Base-by-base conservation (phyloP, 192 early-diverging fungal genomes). In the Chytriomyces sp. region DNA sequence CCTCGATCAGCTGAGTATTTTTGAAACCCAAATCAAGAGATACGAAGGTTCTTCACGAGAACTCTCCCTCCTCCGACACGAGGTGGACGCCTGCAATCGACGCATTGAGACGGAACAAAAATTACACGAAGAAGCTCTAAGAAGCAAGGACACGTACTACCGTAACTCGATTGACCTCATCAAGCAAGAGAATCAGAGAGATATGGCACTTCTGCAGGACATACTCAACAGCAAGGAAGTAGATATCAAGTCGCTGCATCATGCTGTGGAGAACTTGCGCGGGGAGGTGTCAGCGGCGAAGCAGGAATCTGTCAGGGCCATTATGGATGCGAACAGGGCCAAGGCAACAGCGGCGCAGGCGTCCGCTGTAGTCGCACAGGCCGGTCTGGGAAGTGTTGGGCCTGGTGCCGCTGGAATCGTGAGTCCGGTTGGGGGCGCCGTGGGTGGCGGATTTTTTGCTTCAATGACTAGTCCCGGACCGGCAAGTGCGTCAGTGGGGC, bases 11-110 rank as follows among this genome's bases (percentile, higher is more conserved):
- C 64, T 61, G 8, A 34, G 49, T 12, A 14, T 37, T n/a, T 55
- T 74, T 31, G 73, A 74, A 57, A 44, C 73, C 25, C 73, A 74
- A 66, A 28, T 58, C n/a, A 65, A 66, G 31, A 33, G 53, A 17
- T 57, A 41, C 32, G 73, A 74, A 55, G 62, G 34, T 33, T 56
- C 32, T n/a, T 55, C 60, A 5, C 55, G 44, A 39, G 63, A 74
- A 39, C 55, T 65, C 36, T 33, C 73, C 26, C 34, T 63, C 31
- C 39, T 74, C 19, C 73, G 73, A 31, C 62, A 65, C 34, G 73
- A 74, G 37, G 30, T 74, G 19, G 60, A 64, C 8, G 52, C 53
- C 4, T 52, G 52, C 36, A 52, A 64, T 57, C 60, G 73, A 12
- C 61, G 63, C 5, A 55, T 67, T 32, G 73, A 74, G 39, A 5